phyloP scores from a whole-genome alignment of 495 filamentous ascomycete species.

The Aspergillus heteromorphus region DNA sequence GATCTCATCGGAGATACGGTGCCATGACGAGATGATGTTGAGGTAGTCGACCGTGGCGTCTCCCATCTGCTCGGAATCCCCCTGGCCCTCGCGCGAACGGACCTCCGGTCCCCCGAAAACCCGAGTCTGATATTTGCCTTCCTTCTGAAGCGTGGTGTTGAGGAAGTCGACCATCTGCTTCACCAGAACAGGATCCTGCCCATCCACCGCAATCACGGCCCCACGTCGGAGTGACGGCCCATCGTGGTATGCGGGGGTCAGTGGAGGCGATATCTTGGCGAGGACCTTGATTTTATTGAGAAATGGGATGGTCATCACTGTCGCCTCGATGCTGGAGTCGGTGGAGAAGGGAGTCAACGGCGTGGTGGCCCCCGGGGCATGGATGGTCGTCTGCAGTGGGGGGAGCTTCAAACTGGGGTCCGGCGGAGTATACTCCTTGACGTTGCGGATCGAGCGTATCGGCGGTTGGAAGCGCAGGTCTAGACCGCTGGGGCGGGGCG shows the following conservation, averaged over 20 bases:
- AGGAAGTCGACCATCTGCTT: constrained; percentile 56
- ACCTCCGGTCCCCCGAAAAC: constrained; percentile 47
- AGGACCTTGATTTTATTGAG: constrained; percentile 66
- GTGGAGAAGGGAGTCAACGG: constrained; percentile 27
- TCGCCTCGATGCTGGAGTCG: constrained; percentile 54
- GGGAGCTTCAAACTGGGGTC: constrained; percentile 51
- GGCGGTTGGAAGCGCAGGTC: constrained; percentile 31
- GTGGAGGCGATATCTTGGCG: constrained; percentile 61
- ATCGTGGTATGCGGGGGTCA: constrained; percentile 40
- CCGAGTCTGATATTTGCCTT: constrained; percentile 53
- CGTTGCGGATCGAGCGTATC: constrained; percentile 22
- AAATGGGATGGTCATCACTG: constrained; percentile 68
- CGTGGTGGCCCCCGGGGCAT: constrained; percentile 18
- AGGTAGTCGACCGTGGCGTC: constrained; percentile 60
- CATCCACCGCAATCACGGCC: constrained; percentile 78
- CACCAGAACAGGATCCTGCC: constrained; percentile 52
- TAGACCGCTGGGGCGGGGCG: constrained; percentile 25
- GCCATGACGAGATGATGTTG: constrained; percentile 66
- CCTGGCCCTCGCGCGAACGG: constrained; percentile 21
- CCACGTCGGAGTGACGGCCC: constrained; percentile 53
- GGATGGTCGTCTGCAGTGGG: constrained; percentile 47
- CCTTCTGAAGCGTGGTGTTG: constrained; percentile 50
- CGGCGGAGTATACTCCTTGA: constrained; percentile 20
- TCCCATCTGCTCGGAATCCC: constrained; percentile 29
- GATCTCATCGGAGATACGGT: constrained; percentile 62